A percentile compares a stretch with the other conserved stretches of the same genome.
Conservation (phyloP, 2,329 filamentous ascomycete genomes). For the Colletotrichum sp. region DNA sequence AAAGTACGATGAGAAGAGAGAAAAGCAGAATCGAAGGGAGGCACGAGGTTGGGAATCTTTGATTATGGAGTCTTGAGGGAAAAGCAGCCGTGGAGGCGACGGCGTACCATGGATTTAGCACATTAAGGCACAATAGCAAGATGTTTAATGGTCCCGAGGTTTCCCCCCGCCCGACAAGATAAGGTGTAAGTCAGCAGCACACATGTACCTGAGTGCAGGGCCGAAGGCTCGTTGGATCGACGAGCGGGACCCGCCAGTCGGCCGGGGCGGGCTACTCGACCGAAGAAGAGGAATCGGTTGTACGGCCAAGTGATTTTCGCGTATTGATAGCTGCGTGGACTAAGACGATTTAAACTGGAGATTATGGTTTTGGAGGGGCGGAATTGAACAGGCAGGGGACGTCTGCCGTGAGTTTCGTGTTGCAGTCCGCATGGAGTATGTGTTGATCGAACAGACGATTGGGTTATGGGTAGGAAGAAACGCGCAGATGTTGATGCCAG, state of each 20-base stretch:
- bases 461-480: background rate
- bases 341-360: background rate
- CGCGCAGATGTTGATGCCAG: background rate
- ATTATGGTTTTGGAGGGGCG: slow-evolving; percentile 1
- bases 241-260: slow-evolving; percentile 5
- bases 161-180: background rate
- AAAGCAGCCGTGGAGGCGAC: background rate
- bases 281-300: background rate
- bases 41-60: background rate
- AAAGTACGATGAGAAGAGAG: background rate
- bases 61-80: background rate
- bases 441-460: background rate
- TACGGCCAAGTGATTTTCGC: slow-evolving; percentile 8
- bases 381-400: background rate
- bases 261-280: slow-evolving; percentile 10
- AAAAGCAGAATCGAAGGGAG: background rate
- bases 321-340: background rate
- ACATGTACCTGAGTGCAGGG: background rate
- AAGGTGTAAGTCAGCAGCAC: background rate
- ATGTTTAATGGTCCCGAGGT: background rate
- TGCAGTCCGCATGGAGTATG: background rate
- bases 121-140: background rate
- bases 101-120: background rate
- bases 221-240: slow-evolving; percentile 20
- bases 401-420: background rate